Conservation (phyloP, 2,329 filamentous ascomycete genomes). For the Sporothrix luriei region DNA sequence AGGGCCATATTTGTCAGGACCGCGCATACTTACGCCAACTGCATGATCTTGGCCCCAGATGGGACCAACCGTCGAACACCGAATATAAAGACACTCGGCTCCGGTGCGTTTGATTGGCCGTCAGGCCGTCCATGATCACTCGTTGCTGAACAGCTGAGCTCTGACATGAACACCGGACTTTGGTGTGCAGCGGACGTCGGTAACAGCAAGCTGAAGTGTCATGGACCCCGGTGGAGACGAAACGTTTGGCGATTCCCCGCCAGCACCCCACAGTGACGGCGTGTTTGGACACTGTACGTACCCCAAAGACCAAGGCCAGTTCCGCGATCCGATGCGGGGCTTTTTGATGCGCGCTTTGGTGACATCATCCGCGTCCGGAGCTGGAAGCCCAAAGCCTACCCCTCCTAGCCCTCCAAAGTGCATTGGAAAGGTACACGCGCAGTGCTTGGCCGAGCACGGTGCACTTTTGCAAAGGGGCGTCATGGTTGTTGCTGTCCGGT, state of each 20-base stretch:
- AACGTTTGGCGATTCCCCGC: not conserved
- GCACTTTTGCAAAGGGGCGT: too few species aligned
- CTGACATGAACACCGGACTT: not conserved
- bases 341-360: conserved; percentile 12
- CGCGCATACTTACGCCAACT: too few species aligned
- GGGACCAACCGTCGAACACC: too few species aligned
- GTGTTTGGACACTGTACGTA: not conserved
- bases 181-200: too few species aligned
- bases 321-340: conserved; percentile 16
- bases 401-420: not conserved
- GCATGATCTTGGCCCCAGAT: too few species aligned
- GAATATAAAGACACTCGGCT: too few species aligned
- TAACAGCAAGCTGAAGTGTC: not conserved
- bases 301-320: not conserved
- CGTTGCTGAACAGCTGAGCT: not conserved
- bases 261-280: not conserved
- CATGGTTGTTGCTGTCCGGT: too few species aligned
- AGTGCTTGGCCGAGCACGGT: too few species aligned
- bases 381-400: not conserved
- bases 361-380: conserved; percentile 22
- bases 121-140: too few species aligned
- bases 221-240: not conserved
- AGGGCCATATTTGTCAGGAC: too few species aligned
- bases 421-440: too few species aligned
- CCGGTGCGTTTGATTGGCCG: too few species aligned